Evolutionary conservation across 352 stramenopile genomes (phyloP).

Genomic region (Phytophthora tubulina): DNA sequence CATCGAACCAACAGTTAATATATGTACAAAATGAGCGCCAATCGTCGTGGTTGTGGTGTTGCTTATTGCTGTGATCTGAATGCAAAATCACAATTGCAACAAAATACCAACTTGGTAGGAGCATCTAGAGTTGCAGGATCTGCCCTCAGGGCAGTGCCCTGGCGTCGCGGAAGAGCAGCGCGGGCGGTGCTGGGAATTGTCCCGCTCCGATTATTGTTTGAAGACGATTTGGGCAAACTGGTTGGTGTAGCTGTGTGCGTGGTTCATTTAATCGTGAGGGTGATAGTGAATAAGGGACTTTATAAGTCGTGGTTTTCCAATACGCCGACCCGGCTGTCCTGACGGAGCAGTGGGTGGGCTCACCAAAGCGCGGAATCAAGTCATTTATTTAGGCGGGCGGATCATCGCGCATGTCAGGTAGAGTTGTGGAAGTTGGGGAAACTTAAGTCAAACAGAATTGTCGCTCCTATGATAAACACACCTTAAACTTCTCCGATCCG

Average conservation of each 20-base stretch:
- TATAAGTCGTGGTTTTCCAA: not conserved
- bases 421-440: constrained; percentile 63
- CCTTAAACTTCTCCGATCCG: constrained; percentile 67
- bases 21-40: too few relatives aligned
- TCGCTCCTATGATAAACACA: constrained; percentile 54
- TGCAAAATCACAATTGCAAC: not conserved
- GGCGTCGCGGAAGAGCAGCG: not conserved
- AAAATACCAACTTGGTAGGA: not conserved
- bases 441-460: constrained; percentile 47
- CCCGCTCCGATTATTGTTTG: not conserved
- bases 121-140: not conserved
- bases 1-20: too few relatives aligned
- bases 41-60: too few relatives aligned
- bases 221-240: not conserved
- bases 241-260: not conserved
- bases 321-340: not conserved
- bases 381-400: not conserved
- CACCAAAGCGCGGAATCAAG: constrained; percentile 1
- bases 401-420: constrained; percentile 70
- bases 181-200: not conserved
- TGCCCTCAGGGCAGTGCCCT: not conserved
- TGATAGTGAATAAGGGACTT: not conserved
- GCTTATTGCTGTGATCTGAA: not conserved
- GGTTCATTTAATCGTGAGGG: not conserved
- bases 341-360: not conserved